Conservation (phyloP, 495 filamentous ascomycete species). For the Articulospora tetracladia region DNA sequence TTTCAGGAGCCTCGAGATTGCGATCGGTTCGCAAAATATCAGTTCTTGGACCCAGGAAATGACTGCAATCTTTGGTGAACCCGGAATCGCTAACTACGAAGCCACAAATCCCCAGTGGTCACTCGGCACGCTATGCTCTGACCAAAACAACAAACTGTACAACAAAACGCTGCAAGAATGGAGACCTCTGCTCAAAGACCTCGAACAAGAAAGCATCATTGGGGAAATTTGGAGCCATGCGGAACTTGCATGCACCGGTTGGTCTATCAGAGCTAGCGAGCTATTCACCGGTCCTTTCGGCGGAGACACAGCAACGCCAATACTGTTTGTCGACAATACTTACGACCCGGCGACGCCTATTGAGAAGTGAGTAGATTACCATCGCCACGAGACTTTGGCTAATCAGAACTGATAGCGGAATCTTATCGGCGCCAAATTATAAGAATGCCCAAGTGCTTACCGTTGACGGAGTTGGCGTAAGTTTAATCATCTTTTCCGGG, state of each 20-base stretch:
- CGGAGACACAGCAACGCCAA: conserved; percentile 11
- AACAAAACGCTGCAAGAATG: conserved; percentile 1
- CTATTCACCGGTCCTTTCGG: conserved; percentile 13
- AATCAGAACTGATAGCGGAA: background rate
- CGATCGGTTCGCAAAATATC: background rate
- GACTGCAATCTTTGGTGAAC: background rate
- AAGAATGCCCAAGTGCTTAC: conserved; percentile 9
- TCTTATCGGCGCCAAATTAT: conserved; percentile 1
- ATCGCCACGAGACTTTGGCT: background rate
- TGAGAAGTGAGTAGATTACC: conserved; percentile 5
- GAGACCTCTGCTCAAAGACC: background rate
- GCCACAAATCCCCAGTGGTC: background rate
- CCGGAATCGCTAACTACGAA: background rate
- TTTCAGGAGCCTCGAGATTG: background rate
- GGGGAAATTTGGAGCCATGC: conserved; percentile 3
- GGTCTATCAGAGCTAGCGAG: conserved; percentile 11
- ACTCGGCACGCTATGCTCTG: background rate
- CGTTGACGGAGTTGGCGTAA: conserved; percentile 12
- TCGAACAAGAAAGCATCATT: conserved; percentile 4
- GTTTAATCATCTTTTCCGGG: conserved; percentile 3
- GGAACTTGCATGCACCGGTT: background rate
- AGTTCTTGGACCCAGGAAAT: background rate
- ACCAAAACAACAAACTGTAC: conserved; percentile 4
- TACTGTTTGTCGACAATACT: conserved; percentile 19
- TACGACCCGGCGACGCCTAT: conserved; percentile 15